Conservation (phyloP, 164 flowering plant genomes). For the Amborella trichopoda region DNA sequence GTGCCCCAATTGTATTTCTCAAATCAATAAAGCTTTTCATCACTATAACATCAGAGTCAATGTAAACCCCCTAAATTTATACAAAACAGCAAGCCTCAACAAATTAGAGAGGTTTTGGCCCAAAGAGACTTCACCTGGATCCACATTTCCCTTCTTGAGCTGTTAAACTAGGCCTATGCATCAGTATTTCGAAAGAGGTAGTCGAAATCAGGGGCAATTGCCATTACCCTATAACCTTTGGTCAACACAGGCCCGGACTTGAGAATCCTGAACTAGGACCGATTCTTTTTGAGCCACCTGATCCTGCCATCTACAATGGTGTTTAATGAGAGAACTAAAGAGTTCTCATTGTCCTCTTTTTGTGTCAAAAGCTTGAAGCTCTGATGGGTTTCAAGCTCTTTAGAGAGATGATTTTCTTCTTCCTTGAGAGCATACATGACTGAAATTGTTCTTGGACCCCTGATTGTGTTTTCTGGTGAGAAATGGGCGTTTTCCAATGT, state of each 20-base stretch:
- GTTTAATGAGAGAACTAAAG: slow-evolving; percentile 11
- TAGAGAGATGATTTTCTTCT: no score
- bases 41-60: slow-evolving; percentile 41
- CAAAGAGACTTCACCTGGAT: slow-evolving; percentile 36
- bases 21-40: slow-evolving; percentile 22
- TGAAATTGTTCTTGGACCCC: no score
- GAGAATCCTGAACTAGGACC: slow-evolving; percentile 18
- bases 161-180: slow-evolving; percentile 49
- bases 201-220: slow-evolving; percentile 47
- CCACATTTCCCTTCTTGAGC: slow-evolving; percentile 24
- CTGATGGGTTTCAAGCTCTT: no score
- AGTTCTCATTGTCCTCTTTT: no score
- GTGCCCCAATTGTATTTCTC: slow-evolving; percentile 38
- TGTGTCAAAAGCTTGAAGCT: no score
- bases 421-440: no score
- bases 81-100: slow-evolving; percentile 29
- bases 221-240: slow-evolving; percentile 29
- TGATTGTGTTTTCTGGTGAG: no score
- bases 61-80: slow-evolving; percentile 39
- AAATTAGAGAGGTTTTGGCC: slow-evolving; percentile 41
- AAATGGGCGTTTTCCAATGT: no score
- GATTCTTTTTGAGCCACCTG: slow-evolving; percentile 16
- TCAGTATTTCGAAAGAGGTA: slow-evolving; percentile 50
- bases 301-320: slow-evolving; percentile 15
- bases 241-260: slow-evolving; percentile 29